These are phyloP conservation scores for Aspergillus novoparasiticus DNA, from an alignment of 2,329 filamentous ascomycete species.

Conservation along the genomic window DNA sequence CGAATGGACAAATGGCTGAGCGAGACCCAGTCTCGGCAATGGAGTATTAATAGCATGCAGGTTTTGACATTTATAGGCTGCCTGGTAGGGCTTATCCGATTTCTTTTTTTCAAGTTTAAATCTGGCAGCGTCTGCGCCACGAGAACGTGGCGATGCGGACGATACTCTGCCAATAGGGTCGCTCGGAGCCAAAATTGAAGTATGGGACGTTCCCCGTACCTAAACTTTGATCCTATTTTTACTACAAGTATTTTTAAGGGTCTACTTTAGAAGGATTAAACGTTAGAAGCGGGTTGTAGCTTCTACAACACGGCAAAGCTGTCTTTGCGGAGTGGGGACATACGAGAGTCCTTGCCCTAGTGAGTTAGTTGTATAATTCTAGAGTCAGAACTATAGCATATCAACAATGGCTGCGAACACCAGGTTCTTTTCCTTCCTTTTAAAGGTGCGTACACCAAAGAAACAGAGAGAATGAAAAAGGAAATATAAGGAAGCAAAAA, in stretches of 20 bases:
- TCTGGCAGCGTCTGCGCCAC: not conserved
- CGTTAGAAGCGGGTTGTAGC: too few species aligned
- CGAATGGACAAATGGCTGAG: not conserved
- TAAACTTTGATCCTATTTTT: not conserved
- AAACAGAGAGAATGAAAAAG: too few species aligned
- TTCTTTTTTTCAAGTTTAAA: too few species aligned
- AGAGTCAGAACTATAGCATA: too few species aligned
- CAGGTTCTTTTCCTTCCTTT: too few species aligned
- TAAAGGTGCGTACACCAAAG: too few species aligned
- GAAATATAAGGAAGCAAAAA: not conserved
- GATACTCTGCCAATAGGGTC: not conserved
- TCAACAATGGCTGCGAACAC: too few species aligned
- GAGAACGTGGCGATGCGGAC: not conserved
- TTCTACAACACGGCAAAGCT: too few species aligned
- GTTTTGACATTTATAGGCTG: not conserved
- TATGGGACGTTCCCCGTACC: not conserved
- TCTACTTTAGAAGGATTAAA: too few species aligned
- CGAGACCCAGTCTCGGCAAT: not conserved
- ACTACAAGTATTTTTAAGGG: not conserved
- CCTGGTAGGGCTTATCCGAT: not conserved
- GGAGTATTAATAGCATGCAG: not conserved
- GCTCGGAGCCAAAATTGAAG: not conserved
- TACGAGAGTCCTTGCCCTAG: too few species aligned
- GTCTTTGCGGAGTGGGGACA: too few species aligned
- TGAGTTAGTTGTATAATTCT: too few species aligned